Percentiles rank a stretch among this genome's conserved stretches.
phyloP scores from a whole-genome alignment of 352 stramenopile genomes.

The Thalassiosira allenii region DNA sequence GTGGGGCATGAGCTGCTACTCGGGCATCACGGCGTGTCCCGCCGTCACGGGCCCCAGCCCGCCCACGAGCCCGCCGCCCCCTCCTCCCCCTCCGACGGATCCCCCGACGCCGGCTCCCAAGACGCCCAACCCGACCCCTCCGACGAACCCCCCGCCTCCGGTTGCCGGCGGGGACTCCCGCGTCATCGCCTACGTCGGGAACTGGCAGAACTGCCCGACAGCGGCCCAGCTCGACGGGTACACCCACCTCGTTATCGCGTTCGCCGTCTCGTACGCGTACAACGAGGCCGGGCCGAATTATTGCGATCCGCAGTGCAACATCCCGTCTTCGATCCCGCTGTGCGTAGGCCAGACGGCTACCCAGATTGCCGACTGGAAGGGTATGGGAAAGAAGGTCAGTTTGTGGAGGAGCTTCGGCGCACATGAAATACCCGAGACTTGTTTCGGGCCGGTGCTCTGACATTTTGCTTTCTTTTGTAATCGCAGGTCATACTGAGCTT shows the following conservation, averaged over 20 bases:
- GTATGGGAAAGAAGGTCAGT: too few species aligned
- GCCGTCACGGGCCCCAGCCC: not conserved
- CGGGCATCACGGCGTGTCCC: not conserved
- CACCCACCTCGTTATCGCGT: conserved; percentile 76
- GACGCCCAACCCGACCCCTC: not conserved
- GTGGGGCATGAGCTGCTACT: not conserved
- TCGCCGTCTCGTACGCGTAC: conserved; percentile 72
- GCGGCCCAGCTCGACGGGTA: conserved; percentile 65
- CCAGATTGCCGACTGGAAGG: too few species aligned
- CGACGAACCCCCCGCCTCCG: not conserved
- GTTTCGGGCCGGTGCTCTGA: too few species aligned
- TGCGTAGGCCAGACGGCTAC: too few species aligned
- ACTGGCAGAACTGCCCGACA: conserved; percentile 79
- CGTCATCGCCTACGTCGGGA: conserved; percentile 75
- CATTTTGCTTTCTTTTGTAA: too few species aligned
- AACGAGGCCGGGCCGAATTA: conserved; percentile 43
- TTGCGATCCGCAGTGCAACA: conserved; percentile 61
- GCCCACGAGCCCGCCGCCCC: not conserved
- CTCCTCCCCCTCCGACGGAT: conserved; percentile 1
- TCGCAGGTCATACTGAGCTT: conserved; percentile 78
- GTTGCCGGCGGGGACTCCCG: conserved; percentile 50
- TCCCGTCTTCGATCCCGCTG: too few species aligned
- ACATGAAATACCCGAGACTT: too few species aligned
- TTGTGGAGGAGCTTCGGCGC: too few species aligned
- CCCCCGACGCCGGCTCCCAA: not conserved